Evolutionary conservation across 2,329 filamentous ascomycete species (phyloP), one percentile per base, ranked within the genome.

Genomic region (Fusarium vanettenii): DNA sequence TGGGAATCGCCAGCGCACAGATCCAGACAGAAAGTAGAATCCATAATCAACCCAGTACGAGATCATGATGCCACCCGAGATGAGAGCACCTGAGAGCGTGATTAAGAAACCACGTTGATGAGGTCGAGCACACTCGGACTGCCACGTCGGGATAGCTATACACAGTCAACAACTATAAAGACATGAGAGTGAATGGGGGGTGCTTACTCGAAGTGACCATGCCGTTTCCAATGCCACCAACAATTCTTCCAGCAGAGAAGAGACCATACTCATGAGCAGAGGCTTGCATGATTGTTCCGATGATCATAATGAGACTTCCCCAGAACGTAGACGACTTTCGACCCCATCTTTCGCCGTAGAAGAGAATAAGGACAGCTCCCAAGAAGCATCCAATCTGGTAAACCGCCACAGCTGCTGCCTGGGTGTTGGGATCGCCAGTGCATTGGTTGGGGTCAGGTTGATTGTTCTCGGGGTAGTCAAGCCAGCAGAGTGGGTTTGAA

Each of bases 201-300:
- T 11, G 67, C 63, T 81, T 76, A 69, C 81, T 87, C 22, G 85
- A 83, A 2, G 86, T 87, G 59, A 87, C 87, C 76, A 85, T 75
- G 1, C 84, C 83, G 57, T 81, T 85, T 0, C 85, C 85, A 5
- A 86, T 60, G 2, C 85, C 85, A 11, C 81, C 82, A 35, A 86
- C 80, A 20, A 86, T 79, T 14, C 85, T 79, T 2, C 83, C 84
- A 7, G 84, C 82, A 61, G 85, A 83, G 75, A 86, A 81, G 60
- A 84, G 80, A 14, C 81, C 75, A n/a, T 85, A 77, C 13, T 71
- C 63, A 75, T 74, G 37, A 11, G 33, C 55, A 39, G 67, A 70
- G 3, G 72, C 78, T 56, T 79, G 79, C 71, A 81, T 74, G 31
- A 80, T 65, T 3, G 77, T 79, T 1, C 80, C 78, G 8, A 81